Evolutionary conservation across 2,329 filamentous ascomycete genomes (phyloP), one percentile per base, ranked within the genome.

Genomic region (Cercospora sp.): DNA sequence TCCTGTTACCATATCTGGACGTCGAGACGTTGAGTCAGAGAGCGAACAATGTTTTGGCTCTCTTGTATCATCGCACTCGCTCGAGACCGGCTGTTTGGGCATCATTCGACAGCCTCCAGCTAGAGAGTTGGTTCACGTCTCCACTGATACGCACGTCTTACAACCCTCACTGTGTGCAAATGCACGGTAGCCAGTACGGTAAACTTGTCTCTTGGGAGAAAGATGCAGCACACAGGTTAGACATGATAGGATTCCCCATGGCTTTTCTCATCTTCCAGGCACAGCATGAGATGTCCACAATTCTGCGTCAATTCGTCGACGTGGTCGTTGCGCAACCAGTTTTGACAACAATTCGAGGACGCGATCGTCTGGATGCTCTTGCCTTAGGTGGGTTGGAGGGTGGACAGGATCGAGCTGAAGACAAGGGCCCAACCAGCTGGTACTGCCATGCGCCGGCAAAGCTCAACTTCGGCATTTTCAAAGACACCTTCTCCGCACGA

Each of bases 181-280:
- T 70, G 66, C 26, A 67, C 13, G 70, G 66, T 10, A 20, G 60
- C 3, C 5, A 63, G 3, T 70, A 69, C 30, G 70, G 72, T 3
- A 3, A 68, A 13, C 64, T 73, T 4, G 64, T 71, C 20, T 36
- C 55, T 0, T 77, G 72, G 72, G 60, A 71, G 3, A 33, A 36
- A 1, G 33, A 67, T 0, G 60, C 60, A 5, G 70, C 68, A 6
- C 75, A 76, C 55, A 45, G 67, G 5, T 48, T 33, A 16, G 68
- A 74, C 12, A 67, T 71, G 5, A 20, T 76, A 2, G 73, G 74
- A 8, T 77, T 71, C 55, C 74, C 74, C 1, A 67, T 72, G 9
- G 72, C 66, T 4, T 58, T 61, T 3, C 60, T 77, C 3, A 33
- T 73, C 3, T 31, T 74, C 16, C 68, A 75, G 45, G 74, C 74